These are phyloP conservation scores for Filobasidium floriforme DNA, from an alignment of 768 basidiomycete species.

Conservation along the genomic window DNA sequence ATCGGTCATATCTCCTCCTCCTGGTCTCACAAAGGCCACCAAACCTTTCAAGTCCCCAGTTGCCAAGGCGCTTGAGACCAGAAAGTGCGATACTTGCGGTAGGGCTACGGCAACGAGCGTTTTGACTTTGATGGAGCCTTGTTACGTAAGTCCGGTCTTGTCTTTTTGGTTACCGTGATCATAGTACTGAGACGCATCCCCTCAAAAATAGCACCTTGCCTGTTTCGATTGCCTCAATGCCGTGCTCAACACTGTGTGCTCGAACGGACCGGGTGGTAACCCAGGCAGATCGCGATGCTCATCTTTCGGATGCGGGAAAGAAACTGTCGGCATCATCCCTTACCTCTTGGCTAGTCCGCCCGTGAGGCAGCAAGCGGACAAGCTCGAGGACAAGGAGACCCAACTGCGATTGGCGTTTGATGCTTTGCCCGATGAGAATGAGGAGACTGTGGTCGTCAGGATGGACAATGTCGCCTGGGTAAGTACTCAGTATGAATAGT, in stretches of 20 bases:
- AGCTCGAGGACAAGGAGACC: constrained; percentile 2
- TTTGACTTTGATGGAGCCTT: constrained; percentile 10
- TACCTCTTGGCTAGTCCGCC: neutral
- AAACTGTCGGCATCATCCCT: constrained; percentile 2
- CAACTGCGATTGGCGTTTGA: neutral
- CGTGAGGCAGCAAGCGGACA: neutral
- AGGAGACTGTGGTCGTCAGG: constrained; percentile 27
- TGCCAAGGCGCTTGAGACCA: neutral
- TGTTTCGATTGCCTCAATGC: constrained; percentile 7
- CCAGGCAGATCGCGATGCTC: constrained; percentile 4
- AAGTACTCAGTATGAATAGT: too few relatives aligned
- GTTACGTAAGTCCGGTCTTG: neutral
- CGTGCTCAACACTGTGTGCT: constrained; percentile 6
- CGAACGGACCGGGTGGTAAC: constrained; percentile 1
- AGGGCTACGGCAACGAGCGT: neutral
- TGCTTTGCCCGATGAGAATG: constrained; percentile 5
- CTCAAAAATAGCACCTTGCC: neutral
- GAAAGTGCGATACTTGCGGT: neutral
- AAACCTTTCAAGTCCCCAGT: neutral
- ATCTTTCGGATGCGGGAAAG: constrained; percentile 2
- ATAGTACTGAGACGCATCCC: neutral
- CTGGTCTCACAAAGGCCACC: neutral
- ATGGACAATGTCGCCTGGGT: constrained; percentile 42
- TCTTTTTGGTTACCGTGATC: neutral
- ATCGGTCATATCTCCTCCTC: neutral